Evolutionary conservation across 805 yeast genomes (phyloP), one percentile per base, ranked within the genome.

Genomic region (Suhomyces xylopsoci): DNA sequence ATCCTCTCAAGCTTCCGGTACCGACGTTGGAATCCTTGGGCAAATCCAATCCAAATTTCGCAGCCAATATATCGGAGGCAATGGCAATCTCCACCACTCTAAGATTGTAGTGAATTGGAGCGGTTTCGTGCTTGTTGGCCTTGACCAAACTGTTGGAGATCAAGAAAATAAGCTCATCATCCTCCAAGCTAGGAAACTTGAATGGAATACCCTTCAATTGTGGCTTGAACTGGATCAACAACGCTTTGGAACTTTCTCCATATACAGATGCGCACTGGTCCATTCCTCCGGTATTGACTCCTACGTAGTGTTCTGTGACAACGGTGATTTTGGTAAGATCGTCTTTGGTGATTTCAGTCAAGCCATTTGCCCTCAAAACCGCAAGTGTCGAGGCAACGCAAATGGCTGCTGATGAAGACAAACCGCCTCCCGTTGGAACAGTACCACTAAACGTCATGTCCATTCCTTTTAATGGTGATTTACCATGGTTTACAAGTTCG

Each of bases 261-360:
- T 79, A 84, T 22, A 87, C 77, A 0, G 87, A 81, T 3, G 90
- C 91, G 47, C 86, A 79, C 68, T 86, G 91, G 63, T 86, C 91
- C 87, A 86, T 81, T 40, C 91, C 90, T n/a, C 91, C 92, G 34
- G 85, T 82, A 64, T 83, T 85, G 49, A 86, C 87, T 34, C 91
- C 91, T 36, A 86, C 82, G 50, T 81, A 81, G 67, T 85, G 88
- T 63, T 86, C 91, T 40, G 85, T 81, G 5, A 80, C 81, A 42
- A 82, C 84, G 5, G 90, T 83, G 49, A 85, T 81, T 50, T 70
- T 67, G 17, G 86, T 82, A 54, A 86, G 71, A 52, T 77, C 83
- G 14, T 75, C 64, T 61, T 83, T 83, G 51, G 80, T 56, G 38
- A 84, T 67, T 2, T 59, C 51, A 0, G 47, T 51, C 22, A 76